Conservation (phyloP, 1,284 basidiomycete genomes). For the Marasmius fiardii region DNA sequence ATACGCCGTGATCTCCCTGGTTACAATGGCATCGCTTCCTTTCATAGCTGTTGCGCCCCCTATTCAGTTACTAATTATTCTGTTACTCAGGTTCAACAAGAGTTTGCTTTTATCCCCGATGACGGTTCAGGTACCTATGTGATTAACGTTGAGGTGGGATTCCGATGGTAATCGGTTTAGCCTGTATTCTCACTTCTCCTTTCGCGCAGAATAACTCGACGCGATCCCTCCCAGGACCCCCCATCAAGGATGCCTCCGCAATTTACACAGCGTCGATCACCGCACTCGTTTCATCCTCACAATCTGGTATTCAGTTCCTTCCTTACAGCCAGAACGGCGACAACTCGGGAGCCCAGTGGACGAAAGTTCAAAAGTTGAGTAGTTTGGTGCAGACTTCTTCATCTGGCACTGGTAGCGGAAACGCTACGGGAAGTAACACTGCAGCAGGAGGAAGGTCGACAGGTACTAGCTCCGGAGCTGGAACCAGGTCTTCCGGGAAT, state of each 20-base stretch:
- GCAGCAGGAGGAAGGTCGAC: no score
- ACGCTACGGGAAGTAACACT: no score
- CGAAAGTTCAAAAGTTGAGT: no score
- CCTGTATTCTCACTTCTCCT: background rate
- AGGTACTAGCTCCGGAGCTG: no score
- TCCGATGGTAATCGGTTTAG: background rate
- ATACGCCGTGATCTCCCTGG: background rate
- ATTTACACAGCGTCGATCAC: constrained; percentile 71
- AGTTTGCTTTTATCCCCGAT: constrained; percentile 83
- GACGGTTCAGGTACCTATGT: constrained; percentile 79
- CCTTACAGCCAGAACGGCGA: no score
- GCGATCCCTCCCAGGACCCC: constrained; percentile 64
- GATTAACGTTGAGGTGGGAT: constrained; percentile 64
- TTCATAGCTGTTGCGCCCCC: constrained; percentile 6
- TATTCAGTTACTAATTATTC: background rate
- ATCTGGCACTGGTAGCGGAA: no score
- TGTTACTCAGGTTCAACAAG: constrained; percentile 59
- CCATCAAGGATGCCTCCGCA: constrained; percentile 62
- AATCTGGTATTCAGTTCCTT: constrained; percentile 51
- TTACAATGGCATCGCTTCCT: background rate
- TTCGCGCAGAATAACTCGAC: constrained; percentile 67
- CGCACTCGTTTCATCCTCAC: constrained; percentile 74
- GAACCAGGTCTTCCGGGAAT: no score
- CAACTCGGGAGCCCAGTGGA: no score
- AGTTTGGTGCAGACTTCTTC: no score